Base-by-base conservation (phyloP, 1,284 basidiomycete genomes). In the Trametes polyzona region DNA sequence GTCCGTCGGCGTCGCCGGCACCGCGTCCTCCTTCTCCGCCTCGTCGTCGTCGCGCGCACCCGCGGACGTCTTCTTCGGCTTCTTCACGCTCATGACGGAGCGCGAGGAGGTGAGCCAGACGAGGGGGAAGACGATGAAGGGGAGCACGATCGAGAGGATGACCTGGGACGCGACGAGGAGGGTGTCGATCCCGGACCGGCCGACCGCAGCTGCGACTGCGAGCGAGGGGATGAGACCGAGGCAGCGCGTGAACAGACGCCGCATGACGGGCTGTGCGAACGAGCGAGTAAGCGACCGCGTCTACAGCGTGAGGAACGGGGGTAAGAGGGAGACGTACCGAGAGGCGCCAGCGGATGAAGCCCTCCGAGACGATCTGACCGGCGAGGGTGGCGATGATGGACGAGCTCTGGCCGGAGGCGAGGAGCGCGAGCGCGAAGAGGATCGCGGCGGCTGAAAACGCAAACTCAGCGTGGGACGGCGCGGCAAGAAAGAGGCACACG, bases 381-480 rank as follows among this genome's bases (percentile, higher is more conserved):
- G 95, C 92, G 11, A 98, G 81, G 0, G 95, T 98, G 7, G 93
- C 95, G 1, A 97, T 93, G 59, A 98, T 86, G 9, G 91, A 93
- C 0, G 96, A 93, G 62, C 92, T 94, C 78, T 98, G 95, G 3
- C 96, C 96, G 0, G 95, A 82, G 35, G 89, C 87, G 9, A 97
- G 81, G 7, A 97, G 76, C 0, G 92, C 92, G 36, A 98, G 70
- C 0, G 95, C 95, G 67, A 97, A 97, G 43, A 96, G 74, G 29
- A 88, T 83, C 0, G 89, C 95, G 14, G 92, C 87, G 37, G 82
- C 91, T 84, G 58, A 0, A 27, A 21, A 32, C 42, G 16, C 26
- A 23, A n/a, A 46, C 6, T 14, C 21, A 33, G 26, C 36, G 43
- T 19, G 17, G 29, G 27, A 27, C 11, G 29, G 37, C 47, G 29